Conservation (phyloP, 495 filamentous ascomycete genomes). For the Lophiotrema nucula region DNA sequence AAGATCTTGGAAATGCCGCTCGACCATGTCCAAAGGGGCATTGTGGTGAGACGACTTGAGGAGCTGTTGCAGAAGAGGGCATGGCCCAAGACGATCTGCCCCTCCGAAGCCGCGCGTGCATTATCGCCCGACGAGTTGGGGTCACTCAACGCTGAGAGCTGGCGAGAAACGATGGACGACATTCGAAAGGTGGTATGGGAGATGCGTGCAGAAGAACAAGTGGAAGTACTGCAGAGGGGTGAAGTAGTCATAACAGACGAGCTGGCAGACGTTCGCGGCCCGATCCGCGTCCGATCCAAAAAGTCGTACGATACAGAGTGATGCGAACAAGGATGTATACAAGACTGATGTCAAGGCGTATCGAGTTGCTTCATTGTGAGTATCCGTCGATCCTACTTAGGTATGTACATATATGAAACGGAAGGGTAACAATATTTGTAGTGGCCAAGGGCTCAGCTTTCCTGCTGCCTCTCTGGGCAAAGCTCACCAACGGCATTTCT, state of each 20-base stretch:
- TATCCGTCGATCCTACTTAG: too few species aligned
- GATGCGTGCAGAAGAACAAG: conserved; percentile 39
- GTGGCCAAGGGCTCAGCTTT: too few species aligned
- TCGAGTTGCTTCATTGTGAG: too few species aligned
- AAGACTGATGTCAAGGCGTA: too few species aligned
- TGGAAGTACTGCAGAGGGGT: conserved; percentile 52
- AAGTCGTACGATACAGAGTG: too few species aligned
- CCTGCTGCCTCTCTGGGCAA: too few species aligned
- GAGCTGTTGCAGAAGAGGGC: conserved; percentile 25
- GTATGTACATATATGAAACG: too few species aligned
- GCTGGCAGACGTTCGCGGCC: conserved; percentile 42
- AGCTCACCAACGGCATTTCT: too few species aligned
- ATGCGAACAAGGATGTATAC: too few species aligned
- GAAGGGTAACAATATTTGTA: too few species aligned
- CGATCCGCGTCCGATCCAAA: conserved; percentile 47
- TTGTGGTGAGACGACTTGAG: conserved; percentile 6
- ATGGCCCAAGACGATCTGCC: conserved; percentile 52
- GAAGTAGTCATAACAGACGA: conserved; percentile 37
- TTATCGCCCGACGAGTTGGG: conserved; percentile 41
- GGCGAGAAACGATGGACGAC: conserved; percentile 48
- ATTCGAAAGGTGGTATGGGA: conserved; percentile 44
- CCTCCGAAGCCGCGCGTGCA: conserved; percentile 50
- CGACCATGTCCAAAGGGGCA: neutral
- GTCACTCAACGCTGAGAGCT: conserved; percentile 34
- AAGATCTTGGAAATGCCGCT: conserved; percentile 2